Conservation (phyloP, 108 stramenopile species). For the Parmales sp. region DNA sequence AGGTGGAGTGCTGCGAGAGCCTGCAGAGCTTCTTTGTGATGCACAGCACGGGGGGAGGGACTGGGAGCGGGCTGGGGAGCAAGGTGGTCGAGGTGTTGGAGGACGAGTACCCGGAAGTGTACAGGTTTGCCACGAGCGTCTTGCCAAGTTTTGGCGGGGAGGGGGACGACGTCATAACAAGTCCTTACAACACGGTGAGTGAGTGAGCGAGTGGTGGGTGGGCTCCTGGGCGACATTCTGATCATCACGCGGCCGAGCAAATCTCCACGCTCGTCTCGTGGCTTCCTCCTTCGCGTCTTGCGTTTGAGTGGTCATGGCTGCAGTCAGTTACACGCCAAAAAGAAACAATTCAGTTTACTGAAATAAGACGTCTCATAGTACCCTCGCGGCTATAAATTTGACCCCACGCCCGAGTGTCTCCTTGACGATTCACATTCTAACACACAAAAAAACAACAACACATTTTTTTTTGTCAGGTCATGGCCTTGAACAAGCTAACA, state of each 20-base stretch:
- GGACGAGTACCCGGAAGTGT: constrained; percentile 36
- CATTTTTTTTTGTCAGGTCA: constrained; percentile 1
- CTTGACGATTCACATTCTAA: constrained; percentile 8
- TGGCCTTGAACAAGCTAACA: constrained; percentile 37
- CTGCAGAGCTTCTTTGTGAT: constrained; percentile 48
- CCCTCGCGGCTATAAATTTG: constrained; percentile 6
- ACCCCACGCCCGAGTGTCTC: constrained; percentile 11
- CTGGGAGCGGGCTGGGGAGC: constrained; percentile 53
- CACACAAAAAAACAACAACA: background rate
- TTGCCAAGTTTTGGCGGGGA: constrained; percentile 27
- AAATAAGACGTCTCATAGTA: constrained; percentile 13
- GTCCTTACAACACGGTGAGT: constrained; percentile 45
- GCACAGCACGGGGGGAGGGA: constrained; percentile 52
- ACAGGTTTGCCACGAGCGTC: constrained; percentile 25
- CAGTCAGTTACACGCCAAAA: background rate
- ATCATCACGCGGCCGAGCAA: background rate
- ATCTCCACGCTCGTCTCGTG: background rate
- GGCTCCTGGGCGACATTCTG: background rate
- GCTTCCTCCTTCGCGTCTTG: background rate
- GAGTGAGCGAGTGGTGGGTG: background rate
- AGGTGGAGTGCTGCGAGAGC: constrained; percentile 40
- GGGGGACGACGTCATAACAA: constrained; percentile 53
- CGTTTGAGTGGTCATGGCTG: background rate
- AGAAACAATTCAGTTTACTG: background rate
- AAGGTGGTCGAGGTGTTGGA: constrained; percentile 28